Percentiles rank a stretch among this genome's conserved stretches.
These are phyloP conservation scores for Porogramme epimiltina DNA, from an alignment of 1,284 basidiomycete species.

Conservation along the genomic window DNA sequence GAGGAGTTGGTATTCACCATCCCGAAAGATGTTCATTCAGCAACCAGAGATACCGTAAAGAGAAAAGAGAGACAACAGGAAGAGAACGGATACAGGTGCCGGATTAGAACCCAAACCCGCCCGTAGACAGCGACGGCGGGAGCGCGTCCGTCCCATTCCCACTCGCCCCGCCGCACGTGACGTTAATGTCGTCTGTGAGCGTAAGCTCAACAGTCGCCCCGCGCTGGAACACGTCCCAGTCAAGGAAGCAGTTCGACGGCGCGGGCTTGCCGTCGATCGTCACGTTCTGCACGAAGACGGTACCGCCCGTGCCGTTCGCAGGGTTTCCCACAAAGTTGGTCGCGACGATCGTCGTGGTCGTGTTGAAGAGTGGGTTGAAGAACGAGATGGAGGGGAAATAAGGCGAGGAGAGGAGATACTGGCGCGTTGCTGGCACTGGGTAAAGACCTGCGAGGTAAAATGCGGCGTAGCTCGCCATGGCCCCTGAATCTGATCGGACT, in stretches of 20 bases:
- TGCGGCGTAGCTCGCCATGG: conserved; percentile 68
- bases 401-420: conserved; percentile 62
- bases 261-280: conserved; percentile 55
- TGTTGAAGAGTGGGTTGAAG: conserved; percentile 57
- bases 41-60: no score
- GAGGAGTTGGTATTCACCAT: no score
- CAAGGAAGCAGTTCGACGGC: conserved; percentile 61
- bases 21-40: no score
- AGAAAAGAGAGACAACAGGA: no score
- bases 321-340: conserved; percentile 57
- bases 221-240: conserved; percentile 58
- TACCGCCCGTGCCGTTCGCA: conserved; percentile 48
- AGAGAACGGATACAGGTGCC: no score
- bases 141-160: conserved; percentile 41
- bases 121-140: conserved; percentile 63
- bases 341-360: conserved; percentile 55
- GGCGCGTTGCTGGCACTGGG: conserved; percentile 62
- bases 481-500: conserved; percentile 46
- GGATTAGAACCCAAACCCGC: conserved; percentile 41
- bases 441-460: conserved; percentile 66
- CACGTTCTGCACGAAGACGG: conserved; percentile 59
- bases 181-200: conserved; percentile 51
- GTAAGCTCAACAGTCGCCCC: conserved; percentile 52
- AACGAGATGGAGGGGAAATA: conserved; percentile 63
- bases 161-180: conserved; percentile 44